phyloP scores from a whole-genome alignment of 257 asterid species.

The Solanum arcanum region DNA sequence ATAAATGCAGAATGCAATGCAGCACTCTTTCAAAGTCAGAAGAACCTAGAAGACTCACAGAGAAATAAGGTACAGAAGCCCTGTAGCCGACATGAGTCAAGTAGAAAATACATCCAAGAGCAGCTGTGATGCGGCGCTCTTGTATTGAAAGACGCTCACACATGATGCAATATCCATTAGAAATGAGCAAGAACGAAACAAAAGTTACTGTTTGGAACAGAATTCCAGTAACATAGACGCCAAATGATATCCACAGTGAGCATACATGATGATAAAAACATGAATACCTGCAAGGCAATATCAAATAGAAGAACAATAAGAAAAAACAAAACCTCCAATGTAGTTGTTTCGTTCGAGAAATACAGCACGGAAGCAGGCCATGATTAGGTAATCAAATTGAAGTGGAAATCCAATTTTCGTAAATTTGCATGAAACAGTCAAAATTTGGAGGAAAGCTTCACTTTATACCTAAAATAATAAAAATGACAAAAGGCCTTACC shows the following conservation, averaged over 20 bases:
- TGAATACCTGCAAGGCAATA: slow-evolving; percentile 46
- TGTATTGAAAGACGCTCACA: slow-evolving; percentile 56
- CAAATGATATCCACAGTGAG: slow-evolving; percentile 91
- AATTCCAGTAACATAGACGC: slow-evolving; percentile 69
- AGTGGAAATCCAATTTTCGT: not conserved
- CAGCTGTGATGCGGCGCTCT: slow-evolving; percentile 56
- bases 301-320: not conserved
- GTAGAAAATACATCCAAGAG: slow-evolving; percentile 56
- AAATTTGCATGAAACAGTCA: not conserved
- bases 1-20: not conserved
- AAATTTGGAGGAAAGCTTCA: not conserved
- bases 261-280: slow-evolving; percentile 47
- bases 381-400: not conserved
- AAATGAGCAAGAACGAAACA: slow-evolving; percentile 59
- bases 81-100: slow-evolving; percentile 73
- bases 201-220: slow-evolving; percentile 57
- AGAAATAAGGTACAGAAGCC: slow-evolving; percentile 76
- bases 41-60: slow-evolving; percentile 33
- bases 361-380: not conserved
- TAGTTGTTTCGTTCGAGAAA: not conserved
- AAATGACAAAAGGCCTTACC: slow-evolving; percentile 27
- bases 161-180: slow-evolving; percentile 79
- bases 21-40: not conserved
- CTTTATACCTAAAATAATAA: not conserved
- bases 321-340: not conserved